These are phyloP conservation scores for Aspergillus haitiensis DNA, from an alignment of 495 filamentous ascomycete species.

Conservation along the genomic window DNA sequence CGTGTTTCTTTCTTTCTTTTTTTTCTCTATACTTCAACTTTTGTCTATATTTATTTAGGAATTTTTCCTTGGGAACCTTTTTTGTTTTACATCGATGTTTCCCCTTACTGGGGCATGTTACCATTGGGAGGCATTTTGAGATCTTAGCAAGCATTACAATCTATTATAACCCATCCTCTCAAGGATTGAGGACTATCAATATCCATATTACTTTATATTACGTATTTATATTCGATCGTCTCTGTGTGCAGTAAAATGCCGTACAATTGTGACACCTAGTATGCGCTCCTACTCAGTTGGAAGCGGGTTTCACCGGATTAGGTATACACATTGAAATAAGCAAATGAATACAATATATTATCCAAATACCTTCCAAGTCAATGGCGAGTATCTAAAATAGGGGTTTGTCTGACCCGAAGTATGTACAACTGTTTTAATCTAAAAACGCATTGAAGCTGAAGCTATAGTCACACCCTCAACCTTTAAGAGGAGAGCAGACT, in stretches of 20 bases:
- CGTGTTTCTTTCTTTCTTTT: constrained; percentile 1
- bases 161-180: background rate
- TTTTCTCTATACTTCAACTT: background rate
- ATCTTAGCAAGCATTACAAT: constrained; percentile 15
- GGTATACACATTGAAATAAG: too few relatives aligned
- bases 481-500: too few relatives aligned
- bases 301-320: too few relatives aligned
- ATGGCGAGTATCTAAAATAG: too few relatives aligned
- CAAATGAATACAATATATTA: too few relatives aligned
- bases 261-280: background rate
- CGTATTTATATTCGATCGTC: background rate
- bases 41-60: background rate
- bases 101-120: constrained; percentile 2
- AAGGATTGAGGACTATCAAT: background rate
- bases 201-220: background rate
- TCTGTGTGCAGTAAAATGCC: constrained; percentile 2
- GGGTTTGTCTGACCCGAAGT: too few relatives aligned
- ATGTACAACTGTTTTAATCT: too few relatives aligned
- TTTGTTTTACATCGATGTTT: constrained; percentile 1
- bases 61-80: background rate
- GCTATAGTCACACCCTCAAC: too few relatives aligned
- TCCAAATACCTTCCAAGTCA: too few relatives aligned
- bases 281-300: too few relatives aligned
- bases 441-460: too few relatives aligned
- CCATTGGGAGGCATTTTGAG: constrained; percentile 16